Conservation (phyloP, 2,329 filamentous ascomycete genomes). For the Didymella sp. region DNA sequence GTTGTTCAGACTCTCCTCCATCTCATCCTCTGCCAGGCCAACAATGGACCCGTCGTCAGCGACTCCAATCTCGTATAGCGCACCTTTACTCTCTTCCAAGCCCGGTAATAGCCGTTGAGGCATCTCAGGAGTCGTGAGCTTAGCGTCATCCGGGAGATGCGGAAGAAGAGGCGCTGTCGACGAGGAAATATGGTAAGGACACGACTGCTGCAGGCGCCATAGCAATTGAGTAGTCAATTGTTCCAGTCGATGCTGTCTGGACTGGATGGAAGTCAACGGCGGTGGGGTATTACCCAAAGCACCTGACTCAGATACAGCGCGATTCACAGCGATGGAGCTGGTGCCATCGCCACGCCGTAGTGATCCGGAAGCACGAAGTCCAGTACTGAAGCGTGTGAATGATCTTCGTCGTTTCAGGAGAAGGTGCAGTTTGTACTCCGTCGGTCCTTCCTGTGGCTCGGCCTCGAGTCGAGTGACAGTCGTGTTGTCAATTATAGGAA, state of each 20-base stretch:
- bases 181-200: constrained; percentile 83
- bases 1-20: constrained; percentile 88
- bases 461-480: constrained; percentile 77
- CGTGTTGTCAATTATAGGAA: constrained; percentile 35
- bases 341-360: constrained; percentile 53
- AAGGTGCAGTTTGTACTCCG: constrained; percentile 95
- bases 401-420: constrained; percentile 78
- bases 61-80: constrained; percentile 95
- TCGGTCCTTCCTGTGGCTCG: constrained; percentile 92
- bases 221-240: constrained; percentile 93
- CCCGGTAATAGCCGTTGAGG: constrained; percentile 69
- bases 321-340: constrained; percentile 34
- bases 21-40: constrained; percentile 86
- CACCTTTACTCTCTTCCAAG: constrained; percentile 89
- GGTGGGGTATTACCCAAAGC: constrained; percentile 45
- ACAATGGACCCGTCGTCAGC: constrained; percentile 92
- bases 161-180: constrained; percentile 78
- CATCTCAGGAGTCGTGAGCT: constrained; percentile 63
- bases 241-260: constrained; percentile 82
- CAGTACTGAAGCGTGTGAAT: constrained; percentile 75
- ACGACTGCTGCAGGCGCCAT: constrained; percentile 95
- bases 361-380: constrained; percentile 59
- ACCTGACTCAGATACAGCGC: constrained; percentile 42
- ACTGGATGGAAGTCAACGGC: constrained; percentile 65
- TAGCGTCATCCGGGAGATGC: constrained; percentile 71